Evolutionary conservation across 1,284 basidiomycete genomes (phyloP), one percentile per base, ranked within the genome.

Genomic region (Tausonia pullulans): DNA sequence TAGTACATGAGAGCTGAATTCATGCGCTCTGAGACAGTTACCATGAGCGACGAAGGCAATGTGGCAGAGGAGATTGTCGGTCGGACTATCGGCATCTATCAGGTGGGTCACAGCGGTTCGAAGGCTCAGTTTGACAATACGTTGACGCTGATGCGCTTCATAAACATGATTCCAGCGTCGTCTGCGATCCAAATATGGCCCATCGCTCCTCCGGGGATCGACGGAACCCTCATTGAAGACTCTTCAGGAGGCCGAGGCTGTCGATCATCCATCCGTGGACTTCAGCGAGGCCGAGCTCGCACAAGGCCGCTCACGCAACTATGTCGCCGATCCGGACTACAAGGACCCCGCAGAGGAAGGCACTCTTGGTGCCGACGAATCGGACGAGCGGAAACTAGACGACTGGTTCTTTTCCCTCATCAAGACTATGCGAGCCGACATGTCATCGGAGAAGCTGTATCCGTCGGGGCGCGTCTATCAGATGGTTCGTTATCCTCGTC

Each of bases 41-140:
- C 75, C 0, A 70, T 79, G 61, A 74, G 73, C 56, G 76, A 78
- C 60, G 78, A 79, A 63, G 70, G 71, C 3, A 72, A 72, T 45
- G 70, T 78, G 3, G 77, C 79, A 13, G 76, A 79, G 62, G 79
- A 81, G 69, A 79, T 81, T 61, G 75, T 81, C 27, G 76, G 75
- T 7, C 70, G 76, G 56, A 77, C 79, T 14, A 60, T 75, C 45
- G 72, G 72, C 10, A 62, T 74, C 9, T 74, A 72, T 27, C 27
- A 27, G 27, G 27, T 27, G 27, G 27, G 27, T 27, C 27, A 27
- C 2, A 27, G 27, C 27, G 27, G 27, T 27, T 27, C 27, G 27
- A 27, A 27, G 27, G 27, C 27, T 27, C 27, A 27, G 27, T 27
- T 27, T 27, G 27, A 27, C 27, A 27, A 27, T 27, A 27, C 27